Evolutionary conservation across 2,329 filamentous ascomycete genomes (phyloP).

Genomic region (Coniosporium tulheliwenetii): DNA sequence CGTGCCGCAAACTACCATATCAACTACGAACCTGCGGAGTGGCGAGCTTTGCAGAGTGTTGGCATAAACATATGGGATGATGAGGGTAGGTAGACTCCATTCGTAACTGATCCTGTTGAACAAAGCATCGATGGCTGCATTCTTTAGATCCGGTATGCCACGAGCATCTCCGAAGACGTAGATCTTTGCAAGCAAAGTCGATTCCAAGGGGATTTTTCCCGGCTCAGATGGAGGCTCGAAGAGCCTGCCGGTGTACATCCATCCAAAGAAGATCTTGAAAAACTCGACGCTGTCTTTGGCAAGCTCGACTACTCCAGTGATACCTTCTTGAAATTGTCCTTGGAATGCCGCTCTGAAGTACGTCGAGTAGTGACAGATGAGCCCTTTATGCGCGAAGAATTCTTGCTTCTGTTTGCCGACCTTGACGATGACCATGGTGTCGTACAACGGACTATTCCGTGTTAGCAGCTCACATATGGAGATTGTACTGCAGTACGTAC

Average conservation of each 20-base stretch:
- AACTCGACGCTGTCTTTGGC: background rate
- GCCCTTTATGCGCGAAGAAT: constrained; percentile 9
- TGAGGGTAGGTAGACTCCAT: no score
- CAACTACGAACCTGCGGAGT: constrained; percentile 2
- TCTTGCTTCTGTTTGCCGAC: constrained; percentile 8
- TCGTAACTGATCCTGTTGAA: background rate
- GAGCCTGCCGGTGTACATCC: constrained; percentile 7
- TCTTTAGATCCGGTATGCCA: constrained; percentile 6
- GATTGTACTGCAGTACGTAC: no score
- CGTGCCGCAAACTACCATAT: background rate
- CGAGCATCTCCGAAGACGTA: constrained; percentile 7
- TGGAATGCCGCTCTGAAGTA: constrained; percentile 11
- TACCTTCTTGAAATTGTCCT: constrained; percentile 8
- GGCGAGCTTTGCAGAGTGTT: constrained; percentile 2
- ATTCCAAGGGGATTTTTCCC: constrained; percentile 1
- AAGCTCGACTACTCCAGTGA: background rate
- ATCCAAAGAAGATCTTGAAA: background rate
- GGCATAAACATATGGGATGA: constrained; percentile 2
- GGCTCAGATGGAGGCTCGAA: background rate
- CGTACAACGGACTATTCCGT: background rate
- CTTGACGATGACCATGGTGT: constrained; percentile 5
- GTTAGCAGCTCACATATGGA: background rate
- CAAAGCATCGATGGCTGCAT: constrained; percentile 5
- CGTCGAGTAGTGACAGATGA: constrained; percentile 8
- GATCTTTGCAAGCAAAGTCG: constrained; percentile 1